A percentile compares a stretch with the other conserved stretches of the same genome.
These are phyloP conservation scores for Rhizophagus prolifer DNA, from an alignment of 192 early-diverging fungal genomes.

Conservation along the genomic window DNA sequence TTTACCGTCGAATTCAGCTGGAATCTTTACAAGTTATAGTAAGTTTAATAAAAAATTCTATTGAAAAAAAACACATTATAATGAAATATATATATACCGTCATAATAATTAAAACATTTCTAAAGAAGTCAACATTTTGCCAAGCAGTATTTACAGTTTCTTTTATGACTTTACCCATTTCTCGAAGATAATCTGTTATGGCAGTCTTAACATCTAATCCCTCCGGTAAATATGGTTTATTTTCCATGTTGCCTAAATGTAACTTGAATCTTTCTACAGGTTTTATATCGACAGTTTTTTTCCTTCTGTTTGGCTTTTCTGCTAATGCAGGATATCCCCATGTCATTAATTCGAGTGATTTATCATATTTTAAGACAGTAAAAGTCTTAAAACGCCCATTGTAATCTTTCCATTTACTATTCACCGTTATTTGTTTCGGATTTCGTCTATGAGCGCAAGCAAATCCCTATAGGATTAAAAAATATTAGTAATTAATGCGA, in stretches of 20 bases:
- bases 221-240: not conserved
- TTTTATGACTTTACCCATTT: not conserved
- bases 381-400: not conserved
- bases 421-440: not conserved
- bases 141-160: not conserved
- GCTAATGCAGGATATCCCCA: constrained; percentile 8
- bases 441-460: not conserved
- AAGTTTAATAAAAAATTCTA: not conserved
- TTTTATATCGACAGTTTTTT: not conserved
- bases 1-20: not conserved
- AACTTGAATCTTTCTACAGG: constrained; percentile 14
- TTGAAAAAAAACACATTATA: not conserved
- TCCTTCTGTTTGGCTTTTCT: not conserved
- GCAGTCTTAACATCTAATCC: not conserved
- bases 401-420: not conserved
- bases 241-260: constrained; percentile 6
- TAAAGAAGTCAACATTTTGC: not conserved
- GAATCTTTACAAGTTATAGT: constrained; percentile 32
- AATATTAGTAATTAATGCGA: not conserved
- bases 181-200: constrained; percentile 9
- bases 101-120: not conserved
- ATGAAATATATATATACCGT: not conserved
- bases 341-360: not conserved
- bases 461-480: not conserved
- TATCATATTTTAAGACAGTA: constrained; percentile 11